Base-by-base conservation (phyloP, 2,329 filamentous ascomycete species). In the Cladosporium sphaerospermum region DNA sequence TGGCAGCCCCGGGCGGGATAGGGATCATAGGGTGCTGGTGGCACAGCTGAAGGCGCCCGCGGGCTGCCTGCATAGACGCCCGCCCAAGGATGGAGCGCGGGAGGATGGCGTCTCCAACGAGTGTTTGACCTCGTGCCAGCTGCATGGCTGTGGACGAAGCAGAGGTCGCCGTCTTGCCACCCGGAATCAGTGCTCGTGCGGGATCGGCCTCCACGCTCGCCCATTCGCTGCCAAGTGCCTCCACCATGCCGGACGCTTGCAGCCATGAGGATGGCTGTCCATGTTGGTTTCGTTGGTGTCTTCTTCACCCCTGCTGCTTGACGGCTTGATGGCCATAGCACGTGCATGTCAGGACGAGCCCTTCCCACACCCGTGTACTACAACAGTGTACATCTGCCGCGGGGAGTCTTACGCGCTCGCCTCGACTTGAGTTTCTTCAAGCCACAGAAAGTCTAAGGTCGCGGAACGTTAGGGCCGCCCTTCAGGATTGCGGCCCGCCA, bases 61-160 rank as follows among this genome's bases (percentile, higher is more conserved):
- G 23, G 31, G 39, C n/a, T 14, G n/a, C 36, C 28, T 49, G 46
- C 47, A 50, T 50, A 50, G 47, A 41, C 47, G 47, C 46, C 36
- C 36, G 19, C 37, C 8, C 36, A n/a, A 39, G n/a, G 23, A 13
- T 39, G 36, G 13, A 14, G 10, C 28, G 18, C 28, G 28, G 39
- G 23, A 19, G 11, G 13, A 49, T 42, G 37, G 36, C 45, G 45
- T 14, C 34, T 42, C 28, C 41, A 37, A 23, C 37, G 36, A n/a
- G 33, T 14, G 14, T 42, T 40, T 49, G 46, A 37, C 47, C 47
- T 50, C 47, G 47, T 50, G 47, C 37, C 16, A 41, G 37, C 47
- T 50, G 37, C 47, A 42, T 23, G 16, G 33, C 28, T 34, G 47
- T 42, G 33, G 47, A 50, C 42, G 39, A 37, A 13, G 36, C 13